Evolutionary conservation across 2,329 filamentous ascomycete genomes (phyloP), one percentile per base, ranked within the genome.

Genomic region (Rhynchosporium secalis): DNA sequence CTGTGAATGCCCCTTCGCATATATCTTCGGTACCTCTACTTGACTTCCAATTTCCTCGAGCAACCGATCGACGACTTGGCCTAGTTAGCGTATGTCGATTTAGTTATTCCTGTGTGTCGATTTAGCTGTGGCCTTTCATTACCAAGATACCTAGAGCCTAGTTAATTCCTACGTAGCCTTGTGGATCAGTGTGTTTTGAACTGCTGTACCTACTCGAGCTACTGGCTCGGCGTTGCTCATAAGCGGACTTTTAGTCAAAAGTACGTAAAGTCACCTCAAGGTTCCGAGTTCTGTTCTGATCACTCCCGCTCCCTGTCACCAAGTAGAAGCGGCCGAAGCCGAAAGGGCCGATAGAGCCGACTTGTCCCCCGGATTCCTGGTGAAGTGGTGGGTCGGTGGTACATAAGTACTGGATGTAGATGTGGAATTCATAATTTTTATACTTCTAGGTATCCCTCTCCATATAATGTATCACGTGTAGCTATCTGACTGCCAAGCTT

Each of bases 391-490:
- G 5, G 9, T 10, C 9, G 5, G 33, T 36, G 5, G 33, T 36
- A 36, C 33, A 36, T 10, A 36, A 9, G 20, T 29, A 41, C 20
- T 54, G 26, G 12, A 45, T 15, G 4, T 29, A 20, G 20, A 20
- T 20, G 20, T 20, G 20, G 20, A 20, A 20, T 54, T 54, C 51
- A 54, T 29, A 54, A 41, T 33, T 40, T 40, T 54, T 54, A 40
- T 54, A 7, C 51, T 28, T 13, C 20, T 20, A 20, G 20, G 20
- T 20, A 20, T 20, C 20, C 20, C 20, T 20, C 20, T 20, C 20
- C 20, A 20, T 1, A 20, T 20, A 20, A 20, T 20, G 20, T 26
- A 58, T 58, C 56, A 58, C 56, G 56, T 58, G 56, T 12, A 49
- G 1, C n/a, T 46, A 10, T 36, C 31, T 31, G 56, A 28, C 8